Conservation (phyloP, 352 stramenopile species). For the Pythium dissimile region DNA sequence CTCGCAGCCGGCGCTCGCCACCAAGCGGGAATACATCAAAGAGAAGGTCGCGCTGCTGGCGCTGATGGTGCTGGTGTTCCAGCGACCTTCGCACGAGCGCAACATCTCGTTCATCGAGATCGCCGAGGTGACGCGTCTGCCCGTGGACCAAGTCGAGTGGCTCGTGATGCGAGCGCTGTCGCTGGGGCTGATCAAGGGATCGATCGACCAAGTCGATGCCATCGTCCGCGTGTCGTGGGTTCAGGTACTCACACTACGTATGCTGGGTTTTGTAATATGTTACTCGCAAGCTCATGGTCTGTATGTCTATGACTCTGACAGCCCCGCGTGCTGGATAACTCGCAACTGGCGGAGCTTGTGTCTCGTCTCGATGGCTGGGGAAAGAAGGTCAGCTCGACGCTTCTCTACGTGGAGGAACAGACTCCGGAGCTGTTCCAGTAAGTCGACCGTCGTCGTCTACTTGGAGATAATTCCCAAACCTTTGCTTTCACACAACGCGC, state of each 20-base stretch:
- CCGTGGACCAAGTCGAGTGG: conserved; percentile 95
- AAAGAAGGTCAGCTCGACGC: conserved; percentile 81
- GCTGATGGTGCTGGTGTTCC: conserved; percentile 97
- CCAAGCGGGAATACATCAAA: conserved; percentile 93
- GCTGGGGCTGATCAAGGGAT: conserved; percentile 94
- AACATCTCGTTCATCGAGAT: conserved; percentile 95
- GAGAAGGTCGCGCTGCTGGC: conserved; percentile 98
- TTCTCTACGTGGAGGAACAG: conserved; percentile 85
- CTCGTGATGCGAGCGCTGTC: conserved; percentile 97
- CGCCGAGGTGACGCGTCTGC: conserved; percentile 80
- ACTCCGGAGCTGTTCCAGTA: conserved; percentile 87
- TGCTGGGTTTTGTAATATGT: no score
- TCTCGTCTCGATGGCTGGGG: conserved; percentile 67
- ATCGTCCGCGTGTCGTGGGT: conserved; percentile 96
- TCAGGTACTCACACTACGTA: no score
- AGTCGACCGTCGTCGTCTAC: neutral
- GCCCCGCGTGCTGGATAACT: conserved; percentile 78
- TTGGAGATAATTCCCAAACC: neutral
- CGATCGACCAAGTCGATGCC: conserved; percentile 90
- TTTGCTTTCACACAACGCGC: neutral
- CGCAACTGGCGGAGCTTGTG: conserved; percentile 75
- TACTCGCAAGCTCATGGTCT: no score
- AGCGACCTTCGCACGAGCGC: conserved; percentile 91
- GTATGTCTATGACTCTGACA: no score
- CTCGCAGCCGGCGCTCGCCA: conserved; percentile 92